A percentile compares a stretch with the other conserved stretches of the same genome.
phyloP scores from a whole-genome alignment of 495 filamentous ascomycete genomes.

The Annulohypoxylon stygium region DNA sequence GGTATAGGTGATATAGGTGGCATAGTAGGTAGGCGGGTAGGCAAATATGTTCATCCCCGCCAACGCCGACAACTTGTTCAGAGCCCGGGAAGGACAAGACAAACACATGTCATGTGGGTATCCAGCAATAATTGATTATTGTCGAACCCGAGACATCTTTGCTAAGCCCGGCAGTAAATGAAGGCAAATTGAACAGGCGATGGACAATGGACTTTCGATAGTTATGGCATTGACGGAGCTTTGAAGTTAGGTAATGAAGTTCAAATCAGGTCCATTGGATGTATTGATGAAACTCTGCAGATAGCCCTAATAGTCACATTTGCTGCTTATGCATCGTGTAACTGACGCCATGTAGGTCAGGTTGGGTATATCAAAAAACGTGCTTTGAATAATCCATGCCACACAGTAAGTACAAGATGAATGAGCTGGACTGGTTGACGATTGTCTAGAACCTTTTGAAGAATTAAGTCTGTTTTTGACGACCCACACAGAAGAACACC shows the following conservation, averaged over 20 bases:
- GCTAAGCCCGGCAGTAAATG: neutral
- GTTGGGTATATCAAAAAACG: constrained; percentile 20
- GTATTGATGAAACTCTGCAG: neutral
- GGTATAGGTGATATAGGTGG: too few species aligned
- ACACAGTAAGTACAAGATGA: constrained; percentile 19
- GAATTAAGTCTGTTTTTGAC: constrained; percentile 23
- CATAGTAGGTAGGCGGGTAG: neutral
- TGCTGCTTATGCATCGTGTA: constrained; percentile 5
- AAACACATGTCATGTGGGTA: constrained; percentile 14
- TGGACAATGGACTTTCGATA: neutral
- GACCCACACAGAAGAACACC: constrained; percentile 37
- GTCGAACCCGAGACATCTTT: constrained; percentile 23
- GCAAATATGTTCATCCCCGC: neutral
- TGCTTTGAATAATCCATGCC: constrained; percentile 24
- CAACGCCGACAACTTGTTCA: neutral
- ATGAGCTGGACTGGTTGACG: constrained; percentile 31
- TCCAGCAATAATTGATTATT: constrained; percentile 14
- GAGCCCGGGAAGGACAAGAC: neutral
- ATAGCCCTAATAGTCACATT: neutral
- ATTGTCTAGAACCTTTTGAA: constrained; percentile 42
- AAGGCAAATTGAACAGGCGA: neutral
- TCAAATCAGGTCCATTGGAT: neutral
- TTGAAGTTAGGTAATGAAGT: neutral
- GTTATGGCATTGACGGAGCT: neutral
- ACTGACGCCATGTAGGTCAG: constrained; percentile 19